Conservation (phyloP, 345 rosid genomes). For the Lepidium africanum region DNA sequence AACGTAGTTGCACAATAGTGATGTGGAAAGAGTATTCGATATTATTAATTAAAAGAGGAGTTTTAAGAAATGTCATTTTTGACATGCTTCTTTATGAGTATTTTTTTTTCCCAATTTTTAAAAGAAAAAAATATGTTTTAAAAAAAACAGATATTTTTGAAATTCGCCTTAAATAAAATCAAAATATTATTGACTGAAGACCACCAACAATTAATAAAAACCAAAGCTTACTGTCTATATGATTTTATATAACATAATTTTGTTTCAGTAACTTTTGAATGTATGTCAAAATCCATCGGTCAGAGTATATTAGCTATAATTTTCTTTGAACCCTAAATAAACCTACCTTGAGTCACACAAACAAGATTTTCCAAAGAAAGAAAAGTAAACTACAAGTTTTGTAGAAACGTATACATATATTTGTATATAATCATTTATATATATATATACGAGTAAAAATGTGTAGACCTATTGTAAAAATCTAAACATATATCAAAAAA, state of each 20-base stretch:
- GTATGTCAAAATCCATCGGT: background rate
- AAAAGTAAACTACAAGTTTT: background rate
- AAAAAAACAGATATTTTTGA: too few species aligned
- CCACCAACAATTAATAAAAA: too few species aligned
- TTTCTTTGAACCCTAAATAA: background rate
- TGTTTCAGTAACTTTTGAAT: background rate
- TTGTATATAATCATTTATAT: background rate
- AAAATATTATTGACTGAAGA: too few species aligned
- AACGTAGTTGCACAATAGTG: background rate
- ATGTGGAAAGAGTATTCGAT: background rate
- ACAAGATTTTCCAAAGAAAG: background rate
- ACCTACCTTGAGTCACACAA: background rate
- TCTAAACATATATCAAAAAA: slow-evolving; percentile 19
- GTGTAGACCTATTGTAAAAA: slow-evolving; percentile 6
- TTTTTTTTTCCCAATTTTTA: too few species aligned
- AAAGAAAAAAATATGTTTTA: too few species aligned
- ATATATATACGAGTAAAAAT: background rate
- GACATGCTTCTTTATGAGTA: too few species aligned
- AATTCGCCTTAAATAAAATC: too few species aligned
- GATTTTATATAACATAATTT: background rate
- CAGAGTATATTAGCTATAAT: background rate
- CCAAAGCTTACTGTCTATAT: too few species aligned
- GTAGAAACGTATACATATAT: background rate
- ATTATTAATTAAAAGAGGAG: too few species aligned
- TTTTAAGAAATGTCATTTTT: too few species aligned